phyloP scores from a whole-genome alignment of 257 asterid genomes.

The Craterostigma plantagineum region DNA sequence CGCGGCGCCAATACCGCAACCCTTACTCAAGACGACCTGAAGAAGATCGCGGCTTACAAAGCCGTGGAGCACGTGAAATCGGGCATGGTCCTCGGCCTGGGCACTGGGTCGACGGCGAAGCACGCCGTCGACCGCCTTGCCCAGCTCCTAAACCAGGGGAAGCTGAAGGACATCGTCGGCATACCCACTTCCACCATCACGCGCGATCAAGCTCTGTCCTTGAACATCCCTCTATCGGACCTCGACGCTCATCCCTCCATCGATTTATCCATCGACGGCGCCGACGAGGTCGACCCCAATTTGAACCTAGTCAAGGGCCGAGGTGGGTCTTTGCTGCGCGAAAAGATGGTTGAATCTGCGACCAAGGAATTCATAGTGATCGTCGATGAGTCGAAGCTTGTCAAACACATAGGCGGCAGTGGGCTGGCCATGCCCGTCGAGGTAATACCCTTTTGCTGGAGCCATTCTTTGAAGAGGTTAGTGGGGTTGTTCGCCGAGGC shows the following conservation, averaged over 20 bases:
- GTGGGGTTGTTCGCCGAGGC: conserved; percentile 24
- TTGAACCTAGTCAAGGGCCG: conserved; percentile 61
- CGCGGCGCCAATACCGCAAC: conserved; percentile 10
- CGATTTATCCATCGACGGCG: conserved; percentile 55
- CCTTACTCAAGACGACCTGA: conserved; percentile 45
- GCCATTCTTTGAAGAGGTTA: conserved; percentile 28
- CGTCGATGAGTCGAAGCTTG: conserved; percentile 47
- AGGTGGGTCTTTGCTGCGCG: conserved; percentile 42
- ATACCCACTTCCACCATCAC: conserved; percentile 39
- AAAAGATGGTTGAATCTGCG: conserved; percentile 47
- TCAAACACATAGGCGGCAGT: conserved; percentile 40
- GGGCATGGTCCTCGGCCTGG: conserved; percentile 49
- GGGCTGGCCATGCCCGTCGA: conserved; percentile 59
- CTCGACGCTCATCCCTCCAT: conserved; percentile 37
- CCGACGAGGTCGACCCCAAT: conserved; percentile 48
- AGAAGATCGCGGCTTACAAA: conserved; percentile 45
- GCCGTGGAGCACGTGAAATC: conserved; percentile 53
- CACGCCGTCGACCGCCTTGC: conserved; percentile 53
- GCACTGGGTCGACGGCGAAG: conserved; percentile 51
- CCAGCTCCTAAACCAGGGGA: conserved; percentile 28
- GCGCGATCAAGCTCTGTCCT: conserved; percentile 33
- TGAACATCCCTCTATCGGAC: conserved; percentile 54
- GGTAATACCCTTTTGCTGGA: conserved; percentile 52
- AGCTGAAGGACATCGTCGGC: conserved; percentile 33
- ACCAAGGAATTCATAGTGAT: conserved; percentile 33